phyloP scores from a whole-genome alignment of 2,329 filamentous ascomycete genomes.

The Periconia sp. region DNA sequence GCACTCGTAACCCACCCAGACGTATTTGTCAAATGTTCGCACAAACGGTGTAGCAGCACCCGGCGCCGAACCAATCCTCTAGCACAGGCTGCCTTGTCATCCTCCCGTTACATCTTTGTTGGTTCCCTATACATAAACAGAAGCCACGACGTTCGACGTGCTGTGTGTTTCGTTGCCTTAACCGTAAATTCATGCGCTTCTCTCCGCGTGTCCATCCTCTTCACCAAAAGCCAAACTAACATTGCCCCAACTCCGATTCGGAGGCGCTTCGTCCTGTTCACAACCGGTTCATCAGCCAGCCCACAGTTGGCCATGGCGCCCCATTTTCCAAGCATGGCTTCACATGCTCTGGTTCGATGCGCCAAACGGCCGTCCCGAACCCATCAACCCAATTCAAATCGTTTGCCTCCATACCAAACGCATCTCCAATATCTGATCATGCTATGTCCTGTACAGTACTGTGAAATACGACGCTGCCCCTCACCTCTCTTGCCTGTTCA shows the following conservation, averaged over 20 bases:
- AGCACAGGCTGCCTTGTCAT: neutral
- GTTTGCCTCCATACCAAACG: slow-evolving; percentile 7
- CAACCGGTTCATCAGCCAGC: neutral
- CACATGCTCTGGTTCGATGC: neutral
- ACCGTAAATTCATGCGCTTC: neutral
- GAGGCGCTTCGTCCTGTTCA: neutral
- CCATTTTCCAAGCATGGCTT: neutral
- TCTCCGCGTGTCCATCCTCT: neutral
- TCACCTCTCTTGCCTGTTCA: slow-evolving; percentile 2
- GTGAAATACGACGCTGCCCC: neutral
- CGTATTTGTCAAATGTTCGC: neutral
- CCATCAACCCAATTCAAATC: slow-evolving; percentile 13
- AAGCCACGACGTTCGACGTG: neutral
- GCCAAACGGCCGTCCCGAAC: neutral
- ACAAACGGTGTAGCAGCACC: neutral
- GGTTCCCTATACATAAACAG: neutral
- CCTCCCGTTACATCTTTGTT: neutral
- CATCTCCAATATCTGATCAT: neutral
- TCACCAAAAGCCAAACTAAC: neutral
- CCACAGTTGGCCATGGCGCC: neutral
- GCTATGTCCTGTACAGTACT: slow-evolving; percentile 2
- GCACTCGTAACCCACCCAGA: neutral
- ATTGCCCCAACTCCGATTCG: neutral
- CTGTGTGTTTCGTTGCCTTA: neutral
- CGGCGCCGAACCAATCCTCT: too few relatives aligned